Evolutionary conservation across 2,329 filamentous ascomycete species (phyloP), one percentile per base, ranked within the genome.

Genomic region (Aureobasidium uvarum): DNA sequence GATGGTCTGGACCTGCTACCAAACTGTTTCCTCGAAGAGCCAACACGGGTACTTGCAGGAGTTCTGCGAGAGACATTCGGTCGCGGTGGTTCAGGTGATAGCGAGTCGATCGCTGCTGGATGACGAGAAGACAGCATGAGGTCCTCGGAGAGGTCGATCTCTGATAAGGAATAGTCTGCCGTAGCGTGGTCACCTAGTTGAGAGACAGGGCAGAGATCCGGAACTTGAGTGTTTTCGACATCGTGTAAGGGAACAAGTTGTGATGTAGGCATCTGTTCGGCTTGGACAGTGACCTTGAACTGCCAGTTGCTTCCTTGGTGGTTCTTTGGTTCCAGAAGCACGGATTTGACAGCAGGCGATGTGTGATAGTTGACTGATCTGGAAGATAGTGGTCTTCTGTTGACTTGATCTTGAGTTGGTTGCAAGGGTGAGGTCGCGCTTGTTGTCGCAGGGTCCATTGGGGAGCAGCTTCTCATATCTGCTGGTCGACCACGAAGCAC

Each of bases 271-370:
- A 73, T 72, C 43, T 78, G 78, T 68, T 81, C 79, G 16, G 80
- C 79, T 68, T 82, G 73, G 11, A 83, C 80, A 1, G 81, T 83
- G 64, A 83, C 80, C 65, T 79, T 81, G 72, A 82, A 80, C 66
- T 77, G 76, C 79, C 79, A 81, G 23, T 80, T 80, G 69, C 78
- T 81, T 36, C 73, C 74, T 62, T 74, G 75, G 18, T 72, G 72
- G 14, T 72, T 70, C 20, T 75, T 77, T 8, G 79, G 79, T 67
- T 77, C 77, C 68, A 82, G 67, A 48, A 80, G 71, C 71, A 82
- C 77, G 0, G 79, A 79, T 66, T 81, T 82, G 52, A 75, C 72
- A 25, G 59, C 59, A 1, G 80, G 80, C 33, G 75, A 76, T 13
- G 74, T 66, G 55, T 63, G 66, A 58, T 68, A 58, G 56, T 69